Percentiles rank a stretch among this genome's conserved stretches.
Conservation (phyloP, 805 yeast species). For the Cyberlindnera xylosilytica region DNA sequence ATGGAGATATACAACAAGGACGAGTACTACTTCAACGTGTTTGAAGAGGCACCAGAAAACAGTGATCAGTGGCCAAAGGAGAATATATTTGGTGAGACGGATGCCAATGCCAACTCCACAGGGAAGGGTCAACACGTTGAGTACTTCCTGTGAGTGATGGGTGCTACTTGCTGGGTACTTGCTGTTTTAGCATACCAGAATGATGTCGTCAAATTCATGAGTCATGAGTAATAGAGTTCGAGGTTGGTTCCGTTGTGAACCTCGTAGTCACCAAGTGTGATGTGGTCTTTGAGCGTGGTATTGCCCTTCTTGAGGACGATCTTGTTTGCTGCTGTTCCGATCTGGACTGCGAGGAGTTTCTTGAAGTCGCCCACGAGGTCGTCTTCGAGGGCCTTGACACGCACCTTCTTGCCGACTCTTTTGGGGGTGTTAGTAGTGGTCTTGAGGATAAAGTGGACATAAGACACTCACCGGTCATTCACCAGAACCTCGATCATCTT, state of each 20-base stretch:
- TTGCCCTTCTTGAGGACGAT: constrained; percentile 81
- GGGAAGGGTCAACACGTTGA: constrained; percentile 42
- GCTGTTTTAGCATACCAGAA: too few relatives aligned
- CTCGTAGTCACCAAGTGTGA: constrained; percentile 90
- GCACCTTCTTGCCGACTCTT: constrained; percentile 81
- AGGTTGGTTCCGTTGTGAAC: constrained; percentile 84
- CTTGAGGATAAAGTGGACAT: too few relatives aligned
- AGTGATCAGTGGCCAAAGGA: constrained; percentile 41
- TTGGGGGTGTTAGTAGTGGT: constrained; percentile 14
- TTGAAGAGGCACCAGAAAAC: constrained; percentile 96
- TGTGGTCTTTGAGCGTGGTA: constrained; percentile 82
- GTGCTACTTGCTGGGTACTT: background rate
- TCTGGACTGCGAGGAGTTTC: constrained; percentile 74
- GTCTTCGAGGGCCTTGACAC: constrained; percentile 81
- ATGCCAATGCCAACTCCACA: background rate
- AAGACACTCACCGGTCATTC: constrained; percentile 54
- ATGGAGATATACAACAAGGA: constrained; percentile 75
- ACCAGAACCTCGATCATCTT: constrained; percentile 70
- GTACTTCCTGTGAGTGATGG: constrained; percentile 42
- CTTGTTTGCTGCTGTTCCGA: constrained; percentile 66
- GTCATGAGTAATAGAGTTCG: constrained; percentile 72
- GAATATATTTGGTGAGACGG: constrained; percentile 19
- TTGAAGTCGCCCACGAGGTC: constrained; percentile 92
- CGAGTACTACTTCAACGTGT: constrained; percentile 77
- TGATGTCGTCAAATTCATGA: background rate